A percentile compares a stretch with the other conserved stretches of the same genome.
Evolutionary conservation across 148 eudicot genomes (phyloP).

Genomic region (Limonium bicolor): DNA sequence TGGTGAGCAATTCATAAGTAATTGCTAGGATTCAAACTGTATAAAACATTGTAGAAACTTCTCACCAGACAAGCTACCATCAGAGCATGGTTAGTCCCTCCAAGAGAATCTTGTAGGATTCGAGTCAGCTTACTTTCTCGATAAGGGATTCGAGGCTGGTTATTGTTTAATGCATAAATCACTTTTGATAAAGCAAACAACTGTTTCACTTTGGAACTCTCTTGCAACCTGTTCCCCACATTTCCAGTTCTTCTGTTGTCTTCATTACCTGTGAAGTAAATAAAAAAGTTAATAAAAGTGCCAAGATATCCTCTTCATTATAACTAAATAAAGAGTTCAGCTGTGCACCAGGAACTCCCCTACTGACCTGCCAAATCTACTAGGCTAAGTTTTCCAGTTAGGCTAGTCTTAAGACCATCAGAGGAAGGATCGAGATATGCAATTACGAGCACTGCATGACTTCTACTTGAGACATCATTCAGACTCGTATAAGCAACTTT

Average conservation of each 20-base stretch:
- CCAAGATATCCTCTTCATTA: no score
- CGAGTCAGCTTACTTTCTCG: slow-evolving; percentile 95
- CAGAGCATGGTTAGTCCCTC: slow-evolving; percentile 72
- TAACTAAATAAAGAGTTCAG: no score
- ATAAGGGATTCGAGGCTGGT: slow-evolving; percentile 55
- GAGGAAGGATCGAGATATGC: slow-evolving; percentile 29
- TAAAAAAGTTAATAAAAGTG: background rate
- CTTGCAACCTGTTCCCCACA: slow-evolving; percentile 84
- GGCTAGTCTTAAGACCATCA: slow-evolving; percentile 12
- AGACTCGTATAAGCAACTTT: slow-evolving; percentile 78
- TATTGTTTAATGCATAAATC: slow-evolving; percentile 77
- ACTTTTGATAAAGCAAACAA: slow-evolving; percentile 81
- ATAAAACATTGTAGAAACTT: background rate
- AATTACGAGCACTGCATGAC: slow-evolving; percentile 73
- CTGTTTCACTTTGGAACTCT: slow-evolving; percentile 87
- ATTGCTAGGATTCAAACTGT: background rate
- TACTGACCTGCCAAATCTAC: slow-evolving; percentile 86
- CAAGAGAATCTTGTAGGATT: slow-evolving; percentile 91
- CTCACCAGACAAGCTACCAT: slow-evolving; percentile 94
- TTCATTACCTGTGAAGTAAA: slow-evolving; percentile 56
- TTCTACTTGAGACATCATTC: slow-evolving; percentile 86
- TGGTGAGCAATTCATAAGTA: background rate
- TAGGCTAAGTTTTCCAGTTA: slow-evolving; percentile 71
- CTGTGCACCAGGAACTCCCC: background rate
- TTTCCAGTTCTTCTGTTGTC: slow-evolving; percentile 79